Base-by-base conservation (phyloP, 805 yeast genomes). In the Kurtzmaniella cleridarum region DNA sequence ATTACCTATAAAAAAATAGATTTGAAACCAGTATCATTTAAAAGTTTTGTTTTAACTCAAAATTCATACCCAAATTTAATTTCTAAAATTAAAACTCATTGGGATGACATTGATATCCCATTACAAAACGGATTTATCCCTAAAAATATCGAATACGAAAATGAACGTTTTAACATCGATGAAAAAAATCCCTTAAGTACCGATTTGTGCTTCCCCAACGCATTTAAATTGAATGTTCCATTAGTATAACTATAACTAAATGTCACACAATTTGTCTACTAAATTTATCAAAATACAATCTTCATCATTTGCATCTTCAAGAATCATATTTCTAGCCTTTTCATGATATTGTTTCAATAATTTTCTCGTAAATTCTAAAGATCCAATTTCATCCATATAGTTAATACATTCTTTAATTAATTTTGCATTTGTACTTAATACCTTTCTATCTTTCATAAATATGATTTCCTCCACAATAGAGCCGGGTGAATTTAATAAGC, bases 131-230 rank as follows among this genome's bases (percentile, higher is more conserved):
- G 43, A 18, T 46, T 60, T 3, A 34, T 61, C 2, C 50, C 56
- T 24, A 61, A 60, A 35, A 57, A 58, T 32, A 13, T 60, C 9
- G 51, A 43, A 3, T 27, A 40, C 11, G 66, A 61, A 38, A 31
- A 32, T 12, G 39, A 44, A 17, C 33, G 53, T 15, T 59, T 59
- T 27, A 38, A 41, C 30, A 30, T 54, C 7, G 42, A 42, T 3
- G 32, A 34, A 13, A 42, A 40, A 5, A 43, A 8, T 20, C 40
- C 33, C 15, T 38, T 35, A 35, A 61, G 55, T 34, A 46, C 59
- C 16, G 63, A 59, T 44, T 32, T 42, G 17, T 59, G 57, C 36
- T 54, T 59, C 29, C 49, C 52, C 13, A 45, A 30, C 15, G 24
- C 24, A 20, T 20, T 20, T 5, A 20, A 20, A 20, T 20, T 20